Evolutionary conservation across 2,329 filamentous ascomycete genomes (phyloP), one percentile per base, ranked within the genome.

Genomic region (Aspergillus melleus): DNA sequence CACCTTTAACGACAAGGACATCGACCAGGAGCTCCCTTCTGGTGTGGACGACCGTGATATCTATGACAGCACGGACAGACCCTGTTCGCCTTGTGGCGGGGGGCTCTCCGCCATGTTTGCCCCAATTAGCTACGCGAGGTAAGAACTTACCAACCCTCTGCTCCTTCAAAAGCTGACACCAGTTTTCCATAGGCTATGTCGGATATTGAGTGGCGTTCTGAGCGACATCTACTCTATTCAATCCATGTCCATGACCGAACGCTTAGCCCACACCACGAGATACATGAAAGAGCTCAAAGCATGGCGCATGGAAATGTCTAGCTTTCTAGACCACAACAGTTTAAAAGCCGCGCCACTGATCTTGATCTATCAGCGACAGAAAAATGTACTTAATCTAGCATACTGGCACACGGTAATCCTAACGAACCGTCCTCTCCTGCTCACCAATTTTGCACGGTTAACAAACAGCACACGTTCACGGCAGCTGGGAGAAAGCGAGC

Each of bases 1-100:
- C 16, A 54, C 52, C 29, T 58, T 63, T 16, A 57, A 63, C 24
- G 61, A 63, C 30, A 54, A 63, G 5, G 61, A 63, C 16, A 49
- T 63, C n/a, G 61, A 63, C 9, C 58, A 61, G 50, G 60, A 57
- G 44, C 51, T 58, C 42, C 55, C 55, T n/a, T 47, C 44, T 10
- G 19, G 44, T 47, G 44, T 47, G 16, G 44, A 47, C 16, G 44
- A 47, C 16, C 12, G n/a, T 14, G 44, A 47, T 4, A n/a, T 47
- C 16, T 4, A 47, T 47, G 44, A 14, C 22, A 47, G n/a, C 44
- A 47, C n/a, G 1, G 11, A 47, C 44, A 47, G 44, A 5, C n/a
- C 44, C n/a, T n/a, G 4, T 12, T n/a, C 44, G n/a, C 16, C 44
- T 14, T 47, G n/a, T 8, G 44, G 44, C 19, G 1, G 11, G 3